phyloP scores from a whole-genome alignment of 345 rosid species.

The Gossypium turneri region DNA sequence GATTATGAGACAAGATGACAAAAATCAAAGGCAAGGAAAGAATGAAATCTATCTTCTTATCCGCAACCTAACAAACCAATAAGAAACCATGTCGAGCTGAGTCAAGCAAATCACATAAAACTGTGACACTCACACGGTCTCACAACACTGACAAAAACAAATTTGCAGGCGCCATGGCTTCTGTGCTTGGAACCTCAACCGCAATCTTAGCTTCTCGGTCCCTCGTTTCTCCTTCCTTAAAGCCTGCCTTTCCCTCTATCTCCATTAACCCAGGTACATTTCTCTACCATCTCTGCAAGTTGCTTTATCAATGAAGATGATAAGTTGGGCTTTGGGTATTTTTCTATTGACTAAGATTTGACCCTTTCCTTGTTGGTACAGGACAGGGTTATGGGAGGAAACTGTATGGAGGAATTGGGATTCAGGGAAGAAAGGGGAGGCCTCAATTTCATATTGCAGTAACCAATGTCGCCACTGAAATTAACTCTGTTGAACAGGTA shows the following conservation, averaged over 20 bases:
- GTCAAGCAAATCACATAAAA: slow-evolving; percentile 19
- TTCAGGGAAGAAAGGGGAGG: slow-evolving; percentile 51
- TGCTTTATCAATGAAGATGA: background rate
- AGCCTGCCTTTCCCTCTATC: slow-evolving; percentile 34
- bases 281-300: slow-evolving; percentile 9
- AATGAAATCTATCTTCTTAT: slow-evolving; percentile 56
- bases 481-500: slow-evolving; percentile 72
- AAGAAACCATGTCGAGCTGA: slow-evolving; percentile 15
- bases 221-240: slow-evolving; percentile 43
- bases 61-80: slow-evolving; percentile 39
- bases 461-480: slow-evolving; percentile 70
- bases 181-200: slow-evolving; percentile 58
- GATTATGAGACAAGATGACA: background rate
- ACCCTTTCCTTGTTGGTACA: slow-evolving; percentile 21
- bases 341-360: background rate
- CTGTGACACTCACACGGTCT: background rate
- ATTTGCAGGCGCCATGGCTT: slow-evolving; percentile 45
- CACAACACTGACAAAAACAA: slow-evolving; percentile 1
- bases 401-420: slow-evolving; percentile 39
- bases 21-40: background rate
- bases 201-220: slow-evolving; percentile 55
- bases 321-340: slow-evolving; percentile 7
- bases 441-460: slow-evolving; percentile 48
- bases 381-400: slow-evolving; percentile 49
- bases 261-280: slow-evolving; percentile 36